Evolutionary conservation across 768 basidiomycete species (phyloP).

Genomic region (Tulasnella sp.): DNA sequence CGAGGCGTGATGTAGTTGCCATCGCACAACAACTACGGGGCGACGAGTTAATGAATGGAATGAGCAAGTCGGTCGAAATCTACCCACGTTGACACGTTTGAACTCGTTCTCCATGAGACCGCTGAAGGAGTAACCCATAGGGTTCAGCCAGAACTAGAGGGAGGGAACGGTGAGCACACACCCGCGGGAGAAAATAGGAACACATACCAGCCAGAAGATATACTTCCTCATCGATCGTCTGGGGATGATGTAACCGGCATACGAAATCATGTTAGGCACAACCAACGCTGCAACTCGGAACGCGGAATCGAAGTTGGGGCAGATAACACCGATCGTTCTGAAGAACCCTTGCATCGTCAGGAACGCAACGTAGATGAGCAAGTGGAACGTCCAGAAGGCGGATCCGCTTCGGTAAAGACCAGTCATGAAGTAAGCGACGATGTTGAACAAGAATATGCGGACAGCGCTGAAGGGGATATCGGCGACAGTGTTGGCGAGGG

Average conservation of each 20-base stretch:
- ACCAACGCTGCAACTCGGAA: slow-evolving; percentile 29
- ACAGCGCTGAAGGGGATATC: slow-evolving; percentile 31
- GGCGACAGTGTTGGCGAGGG: slow-evolving; percentile 27
- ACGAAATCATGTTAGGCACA: slow-evolving; percentile 55
- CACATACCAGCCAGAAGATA: slow-evolving; percentile 62
- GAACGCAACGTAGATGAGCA: slow-evolving; percentile 28
- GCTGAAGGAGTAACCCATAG: slow-evolving; percentile 65
- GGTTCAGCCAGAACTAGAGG: slow-evolving; percentile 56
- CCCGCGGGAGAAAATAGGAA: slow-evolving; percentile 7
- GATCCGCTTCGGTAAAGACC: slow-evolving; percentile 26
- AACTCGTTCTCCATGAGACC: slow-evolving; percentile 81
- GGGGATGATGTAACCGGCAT: slow-evolving; percentile 58
- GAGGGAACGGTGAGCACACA: slow-evolving; percentile 14
- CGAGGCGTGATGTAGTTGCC: slow-evolving; percentile 54
- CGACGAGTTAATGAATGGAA: slow-evolving; percentile 7
- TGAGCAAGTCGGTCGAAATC: slow-evolving; percentile 10
- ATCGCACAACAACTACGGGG: slow-evolving; percentile 45
- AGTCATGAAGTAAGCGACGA: slow-evolving; percentile 33
- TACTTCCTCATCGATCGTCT: slow-evolving; percentile 61
- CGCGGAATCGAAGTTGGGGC: slow-evolving; percentile 41
- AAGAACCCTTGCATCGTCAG: slow-evolving; percentile 33
- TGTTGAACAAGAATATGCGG: slow-evolving; percentile 25
- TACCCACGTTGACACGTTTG: slow-evolving; percentile 45
- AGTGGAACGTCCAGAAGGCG: slow-evolving; percentile 25
- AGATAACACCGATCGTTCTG: slow-evolving; percentile 33